Evolutionary conservation across 2,329 filamentous ascomycete species (phyloP), one percentile per base, ranked within the genome.

Genomic region (Chrysoporthe cubensis): DNA sequence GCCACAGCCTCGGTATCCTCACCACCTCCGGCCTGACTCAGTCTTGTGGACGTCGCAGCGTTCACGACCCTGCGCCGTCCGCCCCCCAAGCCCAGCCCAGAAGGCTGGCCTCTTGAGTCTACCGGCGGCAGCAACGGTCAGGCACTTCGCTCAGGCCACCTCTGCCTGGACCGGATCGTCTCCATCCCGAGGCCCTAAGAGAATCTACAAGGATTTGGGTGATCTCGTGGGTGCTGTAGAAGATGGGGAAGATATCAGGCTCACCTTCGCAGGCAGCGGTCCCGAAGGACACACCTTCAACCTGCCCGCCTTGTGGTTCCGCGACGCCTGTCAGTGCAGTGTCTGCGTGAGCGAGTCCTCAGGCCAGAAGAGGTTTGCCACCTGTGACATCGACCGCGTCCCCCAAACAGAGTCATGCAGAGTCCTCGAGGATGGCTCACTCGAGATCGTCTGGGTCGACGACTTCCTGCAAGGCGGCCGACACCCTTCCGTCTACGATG

Each of bases 381-480:
- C 80, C 4, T 76, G 77, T 40, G 79, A 83, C 43, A 77, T 85
- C 5, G 77, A 78, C 6, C 34, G 70, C 1, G 60, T 73, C 13
- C 78, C 83, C 40, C 62, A 70, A 14, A 74, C 83, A 26, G 68
- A 72, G 4, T 42, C 70, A 1, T 78, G 80, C 42, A 70, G 73
- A 1, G 63, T 77, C 1, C 71, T 72, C 18, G 72, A 79, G 0
- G 78, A 82, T 21, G 82, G 82, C 9, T 78, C 79, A 1, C 77
- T 93, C 14, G 79, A 82, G 26, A 78, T 95, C 8, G 75, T 79
- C n/a, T 96, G 92, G 88, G 73, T 77, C 6, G 74, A 79, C 62
- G 84, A 87, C 67, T 79, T 82, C 64, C 71, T 76, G 4, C 75
- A 74, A 18, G 74, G 75, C 32, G 70, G 69, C 3, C 68, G 69